Conservation (phyloP, 192 early-diverging fungal species). For the Jimgerdemannia flammicorona region DNA sequence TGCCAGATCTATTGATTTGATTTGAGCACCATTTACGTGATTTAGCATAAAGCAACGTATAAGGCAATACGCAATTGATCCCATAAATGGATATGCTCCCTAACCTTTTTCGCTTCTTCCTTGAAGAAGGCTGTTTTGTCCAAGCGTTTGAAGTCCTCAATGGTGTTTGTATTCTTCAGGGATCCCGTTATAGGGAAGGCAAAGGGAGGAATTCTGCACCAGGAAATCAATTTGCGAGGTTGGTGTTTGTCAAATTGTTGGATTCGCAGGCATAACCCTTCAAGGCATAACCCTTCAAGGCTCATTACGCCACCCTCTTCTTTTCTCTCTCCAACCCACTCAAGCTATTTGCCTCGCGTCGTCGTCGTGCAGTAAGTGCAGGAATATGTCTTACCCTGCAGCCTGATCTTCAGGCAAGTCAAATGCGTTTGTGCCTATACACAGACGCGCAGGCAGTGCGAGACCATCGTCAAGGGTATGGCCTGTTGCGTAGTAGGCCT, state of each 20-base stretch:
- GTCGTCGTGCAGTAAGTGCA: too few species aligned
- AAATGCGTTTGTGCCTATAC: constrained; percentile 54
- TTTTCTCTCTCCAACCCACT: too few species aligned
- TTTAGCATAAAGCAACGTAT: not conserved
- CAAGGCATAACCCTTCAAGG: too few species aligned
- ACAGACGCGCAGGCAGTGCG: constrained; percentile 59
- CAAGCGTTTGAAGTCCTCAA: constrained; percentile 83
- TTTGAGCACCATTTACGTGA: not conserved
- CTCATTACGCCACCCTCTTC: too few species aligned
- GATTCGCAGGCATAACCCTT: too few species aligned
- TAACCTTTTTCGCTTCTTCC: constrained; percentile 53
- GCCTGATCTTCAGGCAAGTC: constrained; percentile 15
- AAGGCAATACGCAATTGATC: constrained; percentile 11
- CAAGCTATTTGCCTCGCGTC: too few species aligned
- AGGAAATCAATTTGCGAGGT: not conserved
- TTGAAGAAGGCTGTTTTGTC: constrained; percentile 75
- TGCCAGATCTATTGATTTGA: constrained; percentile 57
- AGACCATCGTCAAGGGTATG: constrained; percentile 23
- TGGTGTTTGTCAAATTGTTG: not conserved
- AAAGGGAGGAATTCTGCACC: constrained; percentile 30
- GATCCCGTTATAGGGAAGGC: constrained; percentile 46
- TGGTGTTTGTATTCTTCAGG: constrained; percentile 90
- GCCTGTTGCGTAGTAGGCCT: constrained; percentile 54
- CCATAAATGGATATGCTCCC: not conserved
- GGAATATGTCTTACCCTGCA: not conserved